Evolutionary conservation across 306 rosid genomes (phyloP).

Genomic region (Herpetospermum pedunculosum): DNA sequence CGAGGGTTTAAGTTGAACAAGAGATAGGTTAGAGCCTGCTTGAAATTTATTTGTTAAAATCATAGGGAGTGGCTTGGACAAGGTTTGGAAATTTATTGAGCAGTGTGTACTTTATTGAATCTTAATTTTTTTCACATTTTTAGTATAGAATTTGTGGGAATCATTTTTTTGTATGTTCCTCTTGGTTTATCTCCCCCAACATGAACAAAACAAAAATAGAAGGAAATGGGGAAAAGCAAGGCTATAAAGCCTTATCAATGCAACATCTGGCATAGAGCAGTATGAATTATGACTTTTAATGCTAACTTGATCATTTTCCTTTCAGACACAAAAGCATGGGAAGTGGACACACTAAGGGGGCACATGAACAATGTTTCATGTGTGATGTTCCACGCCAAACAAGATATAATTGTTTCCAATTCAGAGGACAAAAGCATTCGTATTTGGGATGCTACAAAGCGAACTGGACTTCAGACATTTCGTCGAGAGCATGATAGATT

Average conservation of each 20-base stretch:
- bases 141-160: neutral
- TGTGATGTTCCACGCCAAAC: slow-evolving; percentile 92
- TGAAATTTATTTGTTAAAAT: neutral
- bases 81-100: neutral
- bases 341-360: slow-evolving; percentile 93
- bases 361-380: slow-evolving; percentile 95
- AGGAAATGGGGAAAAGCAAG: neutral
- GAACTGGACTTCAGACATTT: slow-evolving; percentile 92
- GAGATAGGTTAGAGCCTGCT: neutral
- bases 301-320: slow-evolving; percentile 5
- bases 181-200: neutral
- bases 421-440: slow-evolving; percentile 95
- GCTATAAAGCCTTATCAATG: neutral
- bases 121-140: neutral
- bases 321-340: slow-evolving; percentile 96
- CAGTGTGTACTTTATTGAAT: neutral
- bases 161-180: neutral
- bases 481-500: slow-evolving; percentile 94
- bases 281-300: neutral
- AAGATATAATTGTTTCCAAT: slow-evolving; percentile 86
- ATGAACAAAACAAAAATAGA: neutral
- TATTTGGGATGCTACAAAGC: slow-evolving; percentile 87
- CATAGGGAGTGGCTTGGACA: neutral
- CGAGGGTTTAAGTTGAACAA: neutral
- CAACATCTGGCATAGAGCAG: neutral